phyloP scores from a whole-genome alignment of 345 rosid genomes.

The Passiflora organensis region DNA sequence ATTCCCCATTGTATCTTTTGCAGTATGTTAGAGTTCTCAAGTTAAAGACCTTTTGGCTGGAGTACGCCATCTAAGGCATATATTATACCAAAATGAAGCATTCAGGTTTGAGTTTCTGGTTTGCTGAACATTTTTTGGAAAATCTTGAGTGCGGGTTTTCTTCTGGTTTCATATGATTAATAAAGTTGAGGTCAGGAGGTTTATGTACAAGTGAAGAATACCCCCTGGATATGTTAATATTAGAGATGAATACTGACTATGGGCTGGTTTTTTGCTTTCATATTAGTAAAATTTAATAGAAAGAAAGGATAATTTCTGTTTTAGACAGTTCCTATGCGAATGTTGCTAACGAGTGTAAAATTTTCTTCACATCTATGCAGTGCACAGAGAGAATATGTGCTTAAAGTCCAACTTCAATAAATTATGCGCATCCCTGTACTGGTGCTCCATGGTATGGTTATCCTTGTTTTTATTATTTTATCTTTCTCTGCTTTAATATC shows the following conservation, averaged over 20 bases:
- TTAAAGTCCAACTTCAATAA: not conserved
- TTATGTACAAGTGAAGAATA: too few relatives aligned
- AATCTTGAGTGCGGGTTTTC: conserved; percentile 5
- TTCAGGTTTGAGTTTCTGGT: conserved; percentile 33
- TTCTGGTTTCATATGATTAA: not conserved
- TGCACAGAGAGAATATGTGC: not conserved
- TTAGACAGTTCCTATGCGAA: not conserved
- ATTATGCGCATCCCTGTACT: not conserved
- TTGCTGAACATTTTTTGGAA: conserved; percentile 5
- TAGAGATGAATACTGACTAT: too few relatives aligned
- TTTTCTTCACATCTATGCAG: not conserved
- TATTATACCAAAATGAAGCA: conserved; percentile 13
- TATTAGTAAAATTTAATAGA: too few relatives aligned
- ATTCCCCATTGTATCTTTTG: not conserved
- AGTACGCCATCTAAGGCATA: conserved; percentile 5
- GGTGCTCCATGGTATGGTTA: too few relatives aligned
- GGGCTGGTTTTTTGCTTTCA: too few relatives aligned
- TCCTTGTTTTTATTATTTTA: not conserved
- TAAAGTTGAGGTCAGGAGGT: not conserved
- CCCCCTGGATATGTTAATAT: too few relatives aligned
- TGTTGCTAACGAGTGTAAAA: not conserved
- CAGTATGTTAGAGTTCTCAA: conserved; percentile 2
- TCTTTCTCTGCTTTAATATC: not conserved
- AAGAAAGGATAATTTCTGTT: too few relatives aligned
- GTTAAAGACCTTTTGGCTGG: conserved; percentile 8